phyloP scores from a whole-genome alignment of 129 eudicot genomes.

The Ambrosia artemisiifolia region DNA sequence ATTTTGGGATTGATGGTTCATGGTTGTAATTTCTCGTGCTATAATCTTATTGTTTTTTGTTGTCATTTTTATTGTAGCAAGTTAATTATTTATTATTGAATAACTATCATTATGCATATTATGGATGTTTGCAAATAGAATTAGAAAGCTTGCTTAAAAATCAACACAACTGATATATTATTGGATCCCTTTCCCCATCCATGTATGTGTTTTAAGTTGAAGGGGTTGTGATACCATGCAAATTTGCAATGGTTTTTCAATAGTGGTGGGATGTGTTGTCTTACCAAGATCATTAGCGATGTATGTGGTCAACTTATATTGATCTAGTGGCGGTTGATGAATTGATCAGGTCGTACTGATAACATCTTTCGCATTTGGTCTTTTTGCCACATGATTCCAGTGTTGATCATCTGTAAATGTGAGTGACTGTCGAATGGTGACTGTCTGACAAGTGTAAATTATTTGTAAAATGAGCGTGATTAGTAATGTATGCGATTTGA shows the following conservation, averaged over 20 bases:
- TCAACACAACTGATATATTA: background rate
- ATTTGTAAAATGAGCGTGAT: background rate
- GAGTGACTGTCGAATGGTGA: slow-evolving; percentile 10
- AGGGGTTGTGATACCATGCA: slow-evolving; percentile 13
- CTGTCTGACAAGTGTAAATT: background rate
- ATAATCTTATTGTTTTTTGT: background rate
- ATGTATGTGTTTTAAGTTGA: slow-evolving; percentile 8
- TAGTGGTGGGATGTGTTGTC: slow-evolving; percentile 14
- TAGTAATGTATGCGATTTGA: background rate
- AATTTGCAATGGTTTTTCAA: background rate
- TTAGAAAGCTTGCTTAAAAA: background rate
- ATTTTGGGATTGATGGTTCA: slow-evolving; percentile 4
- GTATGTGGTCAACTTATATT: slow-evolving; percentile 9
- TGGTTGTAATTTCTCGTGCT: no score
- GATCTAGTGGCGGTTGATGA: slow-evolving; percentile 14
- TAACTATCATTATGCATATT: background rate
- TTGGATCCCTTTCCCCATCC: background rate
- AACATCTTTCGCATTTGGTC: background rate
- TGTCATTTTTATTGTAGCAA: background rate
- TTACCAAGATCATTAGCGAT: background rate
- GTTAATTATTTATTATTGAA: background rate
- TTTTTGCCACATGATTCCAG: slow-evolving; percentile 1
- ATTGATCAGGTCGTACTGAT: slow-evolving; percentile 3
- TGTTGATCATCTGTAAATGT: background rate
- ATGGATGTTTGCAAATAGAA: background rate